phyloP scores from a whole-genome alignment of 1,284 basidiomycete genomes.

The Tranzscheliella williamsii region DNA sequence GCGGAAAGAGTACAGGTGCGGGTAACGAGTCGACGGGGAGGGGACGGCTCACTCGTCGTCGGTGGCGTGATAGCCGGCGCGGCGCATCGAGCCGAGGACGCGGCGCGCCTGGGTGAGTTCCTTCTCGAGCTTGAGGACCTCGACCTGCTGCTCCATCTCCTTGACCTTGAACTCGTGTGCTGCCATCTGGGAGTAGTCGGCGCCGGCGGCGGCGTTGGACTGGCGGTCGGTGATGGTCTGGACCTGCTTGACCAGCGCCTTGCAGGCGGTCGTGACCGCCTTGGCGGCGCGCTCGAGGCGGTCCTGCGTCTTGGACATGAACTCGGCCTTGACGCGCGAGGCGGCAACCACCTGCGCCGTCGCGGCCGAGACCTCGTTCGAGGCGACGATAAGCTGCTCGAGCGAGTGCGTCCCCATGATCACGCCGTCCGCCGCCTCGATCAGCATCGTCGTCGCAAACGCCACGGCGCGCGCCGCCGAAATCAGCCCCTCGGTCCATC shows the following conservation, averaged over 20 bases:
- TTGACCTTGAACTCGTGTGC: constrained; percentile 88
- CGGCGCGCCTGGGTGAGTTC: constrained; percentile 69
- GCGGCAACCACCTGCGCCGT: constrained; percentile 98
- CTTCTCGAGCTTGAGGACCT: constrained; percentile 94
- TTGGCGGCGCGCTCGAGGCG: constrained; percentile 93
- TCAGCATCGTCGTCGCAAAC: constrained; percentile 93
- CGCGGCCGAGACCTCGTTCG: constrained; percentile 94
- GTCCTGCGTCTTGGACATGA: constrained; percentile 98
- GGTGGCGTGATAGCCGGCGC: constrained; percentile 56
- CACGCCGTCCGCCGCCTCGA: constrained; percentile 96
- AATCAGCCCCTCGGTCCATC: constrained; percentile 99
- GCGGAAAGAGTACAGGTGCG: too few relatives aligned
- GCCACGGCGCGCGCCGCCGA: constrained; percentile 97
- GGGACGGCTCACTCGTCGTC: constrained; percentile 52
- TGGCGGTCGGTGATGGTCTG: constrained; percentile 89
- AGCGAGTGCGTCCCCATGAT: constrained; percentile 93
- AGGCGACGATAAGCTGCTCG: constrained; percentile 98
- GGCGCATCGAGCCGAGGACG: constrained; percentile 57
- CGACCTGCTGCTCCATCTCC: constrained; percentile 96
- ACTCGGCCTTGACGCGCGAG: constrained; percentile 93
- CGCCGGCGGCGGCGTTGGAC: constrained; percentile 71
- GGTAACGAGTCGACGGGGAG: too few relatives aligned
- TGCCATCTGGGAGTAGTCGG: constrained; percentile 91
- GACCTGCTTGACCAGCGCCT: constrained; percentile 92
- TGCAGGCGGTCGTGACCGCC: constrained; percentile 98